phyloP scores from a whole-genome alignment of 441 rosid species.

The Aleurites moluccanus region DNA sequence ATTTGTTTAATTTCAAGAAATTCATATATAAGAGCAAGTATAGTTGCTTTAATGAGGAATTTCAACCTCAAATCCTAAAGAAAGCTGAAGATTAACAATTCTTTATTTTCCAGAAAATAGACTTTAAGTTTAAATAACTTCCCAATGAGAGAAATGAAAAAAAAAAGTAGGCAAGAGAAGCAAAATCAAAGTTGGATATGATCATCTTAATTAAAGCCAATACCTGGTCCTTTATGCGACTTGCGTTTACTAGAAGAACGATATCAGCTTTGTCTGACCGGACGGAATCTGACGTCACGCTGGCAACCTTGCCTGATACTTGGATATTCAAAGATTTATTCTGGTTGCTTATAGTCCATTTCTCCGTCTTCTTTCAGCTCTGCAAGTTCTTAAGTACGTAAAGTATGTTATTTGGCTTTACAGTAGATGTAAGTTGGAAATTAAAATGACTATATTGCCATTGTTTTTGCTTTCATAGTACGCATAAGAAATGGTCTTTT shows the following conservation, averaged over 20 bases:
- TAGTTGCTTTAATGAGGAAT: too few relatives aligned
- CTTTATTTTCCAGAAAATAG: background rate
- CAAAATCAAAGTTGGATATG: constrained; percentile 1
- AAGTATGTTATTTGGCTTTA: constrained; percentile 18
- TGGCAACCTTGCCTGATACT: constrained; percentile 4
- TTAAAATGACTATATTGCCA: constrained; percentile 29
- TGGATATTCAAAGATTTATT: constrained; percentile 25
- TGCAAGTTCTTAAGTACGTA: constrained; percentile 19
- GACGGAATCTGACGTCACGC: constrained; percentile 26
- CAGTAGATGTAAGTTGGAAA: background rate
- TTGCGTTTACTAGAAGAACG: background rate
- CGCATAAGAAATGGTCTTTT: constrained; percentile 15
- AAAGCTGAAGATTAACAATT: too few relatives aligned
- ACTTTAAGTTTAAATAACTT: background rate
- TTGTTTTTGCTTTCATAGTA: background rate
- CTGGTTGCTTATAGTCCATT: constrained; percentile 39
- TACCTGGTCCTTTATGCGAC: constrained; percentile 10
- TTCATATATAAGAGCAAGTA: too few relatives aligned
- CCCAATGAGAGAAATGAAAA: background rate
- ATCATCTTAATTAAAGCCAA: background rate
- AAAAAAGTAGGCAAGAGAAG: background rate
- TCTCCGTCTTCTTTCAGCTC: constrained; percentile 19
- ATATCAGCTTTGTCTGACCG: background rate
- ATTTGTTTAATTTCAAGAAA: too few relatives aligned
- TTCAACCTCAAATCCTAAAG: too few relatives aligned